Base-by-base conservation (phyloP, 768 basidiomycete genomes). In the Lactarius trivialis region DNA sequence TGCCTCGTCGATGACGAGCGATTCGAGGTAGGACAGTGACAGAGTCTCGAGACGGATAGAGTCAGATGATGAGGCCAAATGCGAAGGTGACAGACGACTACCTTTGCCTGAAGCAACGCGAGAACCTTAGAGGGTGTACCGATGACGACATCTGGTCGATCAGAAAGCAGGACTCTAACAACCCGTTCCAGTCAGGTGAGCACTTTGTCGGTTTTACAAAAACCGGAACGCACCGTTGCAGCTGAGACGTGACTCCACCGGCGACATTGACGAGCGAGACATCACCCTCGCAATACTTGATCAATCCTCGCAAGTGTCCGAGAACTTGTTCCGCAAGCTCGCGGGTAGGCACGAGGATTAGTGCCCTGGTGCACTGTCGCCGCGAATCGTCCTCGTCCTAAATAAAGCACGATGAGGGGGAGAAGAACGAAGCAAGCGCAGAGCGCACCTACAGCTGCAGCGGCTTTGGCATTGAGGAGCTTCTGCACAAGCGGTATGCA, bases 1-100 rank as follows among this genome's bases (percentile, higher is more conserved):
- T 26, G 97, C 97, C 75, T 99, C 97, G 71, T 99, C 97, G 60
- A 99, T 95, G 32, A 96, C 89, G 19, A 99, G 83, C 5, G 90
- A 89, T 51, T 93, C 89, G 33, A 98, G 75, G 0, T 81, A 78
- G 14, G 80, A 69, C 0, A 94, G 75, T 3, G 78, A 80, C 8
- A 98, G 76, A 0, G 84, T 77, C 89, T 91, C 62, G 1, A 32
- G 37, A 24, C n/a, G 39, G 43, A 45, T 64, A 14, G n/a, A 19
- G n/a, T 63, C 19, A 55, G 52, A 55, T 14, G 43, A 26, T 19
- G 49, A 19, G 19, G n/a, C 30, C 9, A 24, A n/a, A 4, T 14
- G 50, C 26, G 21, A 36, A 34, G n/a, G n/a, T 26, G 49, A 11
- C 24, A 51, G 28, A 50, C 4, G 4, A 19, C 19, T 56, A 84